Evolutionary conservation across 73 alveolate species (phyloP).

Genomic region (Uronychia binucleata): DNA sequence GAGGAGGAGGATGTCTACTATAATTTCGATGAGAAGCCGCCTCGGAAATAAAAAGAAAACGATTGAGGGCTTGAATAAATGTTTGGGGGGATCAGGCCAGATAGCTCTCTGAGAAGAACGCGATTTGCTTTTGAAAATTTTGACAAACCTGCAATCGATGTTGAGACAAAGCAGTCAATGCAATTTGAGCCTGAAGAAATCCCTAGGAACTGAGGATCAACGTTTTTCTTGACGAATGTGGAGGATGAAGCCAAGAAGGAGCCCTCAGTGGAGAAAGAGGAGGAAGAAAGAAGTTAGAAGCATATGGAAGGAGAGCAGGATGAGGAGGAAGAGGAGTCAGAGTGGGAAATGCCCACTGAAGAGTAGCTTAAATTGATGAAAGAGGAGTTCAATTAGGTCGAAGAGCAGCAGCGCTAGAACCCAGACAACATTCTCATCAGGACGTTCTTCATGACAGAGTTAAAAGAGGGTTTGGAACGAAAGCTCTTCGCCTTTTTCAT

Average conservation of each 20-base stretch:
- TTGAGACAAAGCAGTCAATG: not conserved
- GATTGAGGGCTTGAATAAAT: not conserved
- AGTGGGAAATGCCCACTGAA: not conserved
- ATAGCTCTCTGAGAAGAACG: not conserved
- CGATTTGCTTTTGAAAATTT: not conserved
- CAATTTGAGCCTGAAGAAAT: not conserved
- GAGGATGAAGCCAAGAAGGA: too few relatives aligned
- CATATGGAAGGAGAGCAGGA: not conserved
- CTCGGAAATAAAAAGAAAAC: not conserved
- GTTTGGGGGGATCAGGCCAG: not conserved
- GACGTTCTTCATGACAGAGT: slow-evolving; percentile 24
- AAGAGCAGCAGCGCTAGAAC: slow-evolving; percentile 48
- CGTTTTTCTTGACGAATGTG: not conserved
- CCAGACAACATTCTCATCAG: slow-evolving; percentile 47
- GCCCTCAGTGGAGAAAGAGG: too few relatives aligned
- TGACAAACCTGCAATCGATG: too few relatives aligned
- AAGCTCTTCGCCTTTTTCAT: slow-evolving; percentile 48
- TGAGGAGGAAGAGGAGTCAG: not conserved
- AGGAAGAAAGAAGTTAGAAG: not conserved
- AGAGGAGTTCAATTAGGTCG: slow-evolving; percentile 45
- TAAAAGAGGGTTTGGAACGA: slow-evolving; percentile 31
- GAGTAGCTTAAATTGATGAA: slow-evolving; percentile 23
- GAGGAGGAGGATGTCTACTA: not conserved
- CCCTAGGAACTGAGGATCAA: not conserved
- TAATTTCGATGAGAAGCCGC: not conserved